Evolutionary conservation across 306 rosid species (phyloP).

Genomic region (Trichosanthes cucumerina): DNA sequence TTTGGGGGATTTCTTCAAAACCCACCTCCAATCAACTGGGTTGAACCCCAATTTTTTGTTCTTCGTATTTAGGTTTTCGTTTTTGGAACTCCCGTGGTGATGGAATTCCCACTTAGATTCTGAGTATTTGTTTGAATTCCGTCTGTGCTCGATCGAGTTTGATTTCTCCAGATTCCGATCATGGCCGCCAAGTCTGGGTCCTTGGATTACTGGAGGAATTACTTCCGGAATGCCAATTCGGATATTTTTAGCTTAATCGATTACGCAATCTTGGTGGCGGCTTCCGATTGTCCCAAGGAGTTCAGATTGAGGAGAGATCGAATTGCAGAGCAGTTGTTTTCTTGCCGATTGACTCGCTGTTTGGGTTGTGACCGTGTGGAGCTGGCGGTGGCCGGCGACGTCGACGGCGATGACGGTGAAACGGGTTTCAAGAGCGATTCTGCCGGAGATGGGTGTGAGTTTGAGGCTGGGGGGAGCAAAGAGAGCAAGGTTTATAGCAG

Average conservation of each 20-base stretch:
- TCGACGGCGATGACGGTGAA: conserved; percentile 12
- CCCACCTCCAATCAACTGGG: conserved; percentile 1
- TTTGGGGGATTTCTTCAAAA: not conserved
- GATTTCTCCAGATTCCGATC: conserved; percentile 1
- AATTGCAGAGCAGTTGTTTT: conserved; percentile 63
- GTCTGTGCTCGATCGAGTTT: conserved; percentile 1
- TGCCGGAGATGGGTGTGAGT: conserved; percentile 27
- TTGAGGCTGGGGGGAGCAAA: conserved; percentile 67
- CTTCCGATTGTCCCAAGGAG: conserved; percentile 75
- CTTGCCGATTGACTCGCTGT: conserved; percentile 43
- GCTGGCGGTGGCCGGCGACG: conserved; percentile 29
- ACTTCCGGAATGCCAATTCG: conserved; percentile 51
- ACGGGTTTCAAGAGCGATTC: conserved; percentile 30
- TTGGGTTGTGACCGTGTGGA: conserved; percentile 59
- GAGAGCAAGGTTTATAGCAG: conserved; percentile 63
- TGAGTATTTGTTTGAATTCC: conserved; percentile 15
- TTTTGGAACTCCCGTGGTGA: not conserved
- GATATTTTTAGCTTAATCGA: conserved; percentile 75
- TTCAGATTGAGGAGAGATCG: conserved; percentile 61
- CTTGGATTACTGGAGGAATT: conserved; percentile 69
- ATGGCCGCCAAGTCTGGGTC: conserved; percentile 59
- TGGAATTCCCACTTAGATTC: conserved; percentile 19
- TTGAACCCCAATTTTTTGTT: not conserved
- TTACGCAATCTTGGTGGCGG: conserved; percentile 82
- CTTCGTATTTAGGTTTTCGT: not conserved